phyloP scores from a whole-genome alignment of 495 filamentous ascomycete species.

The Talaromyces trachyspermus region DNA sequence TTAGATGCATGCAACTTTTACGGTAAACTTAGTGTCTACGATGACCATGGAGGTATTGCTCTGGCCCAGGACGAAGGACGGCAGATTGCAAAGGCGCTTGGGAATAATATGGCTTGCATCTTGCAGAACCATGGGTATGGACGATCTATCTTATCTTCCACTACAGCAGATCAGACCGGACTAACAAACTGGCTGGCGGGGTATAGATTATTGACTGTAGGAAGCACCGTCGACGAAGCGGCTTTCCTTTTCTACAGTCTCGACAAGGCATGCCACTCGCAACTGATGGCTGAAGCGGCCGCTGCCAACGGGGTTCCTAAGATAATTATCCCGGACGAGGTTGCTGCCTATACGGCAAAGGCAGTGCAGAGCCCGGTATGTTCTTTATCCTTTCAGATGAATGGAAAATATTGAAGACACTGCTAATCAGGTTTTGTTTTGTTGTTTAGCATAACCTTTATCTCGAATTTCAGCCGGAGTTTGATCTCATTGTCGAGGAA shows the following conservation, averaged over 20 bases:
- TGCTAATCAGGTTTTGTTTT: constrained; percentile 6
- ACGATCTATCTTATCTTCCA: background rate
- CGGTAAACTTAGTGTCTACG: constrained; percentile 43
- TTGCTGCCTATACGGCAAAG: constrained; percentile 33
- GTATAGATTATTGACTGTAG: constrained; percentile 49
- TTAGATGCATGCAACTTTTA: constrained; percentile 53
- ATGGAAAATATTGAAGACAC: background rate
- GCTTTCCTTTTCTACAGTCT: constrained; percentile 61
- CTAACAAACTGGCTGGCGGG: background rate
- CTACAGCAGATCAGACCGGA: too few species aligned
- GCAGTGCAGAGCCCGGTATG: constrained; percentile 34
- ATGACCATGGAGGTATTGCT: constrained; percentile 49
- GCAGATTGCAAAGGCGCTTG: constrained; percentile 51
- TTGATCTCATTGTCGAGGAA: constrained; percentile 38
- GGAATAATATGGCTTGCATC: constrained; percentile 56
- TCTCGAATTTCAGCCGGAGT: constrained; percentile 40
- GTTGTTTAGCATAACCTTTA: constrained; percentile 34
- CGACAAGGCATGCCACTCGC: constrained; percentile 59
- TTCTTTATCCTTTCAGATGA: background rate
- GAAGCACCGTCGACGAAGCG: constrained; percentile 57
- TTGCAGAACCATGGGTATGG: constrained; percentile 56
- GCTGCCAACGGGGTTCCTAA: constrained; percentile 49
- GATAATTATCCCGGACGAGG: constrained; percentile 40
- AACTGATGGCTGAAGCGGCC: constrained; percentile 58
- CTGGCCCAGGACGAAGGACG: constrained; percentile 55